These are phyloP conservation scores for Eimeria nieschulzi DNA, from an alignment of 169 alveolate genomes.

Conservation along the genomic window DNA sequence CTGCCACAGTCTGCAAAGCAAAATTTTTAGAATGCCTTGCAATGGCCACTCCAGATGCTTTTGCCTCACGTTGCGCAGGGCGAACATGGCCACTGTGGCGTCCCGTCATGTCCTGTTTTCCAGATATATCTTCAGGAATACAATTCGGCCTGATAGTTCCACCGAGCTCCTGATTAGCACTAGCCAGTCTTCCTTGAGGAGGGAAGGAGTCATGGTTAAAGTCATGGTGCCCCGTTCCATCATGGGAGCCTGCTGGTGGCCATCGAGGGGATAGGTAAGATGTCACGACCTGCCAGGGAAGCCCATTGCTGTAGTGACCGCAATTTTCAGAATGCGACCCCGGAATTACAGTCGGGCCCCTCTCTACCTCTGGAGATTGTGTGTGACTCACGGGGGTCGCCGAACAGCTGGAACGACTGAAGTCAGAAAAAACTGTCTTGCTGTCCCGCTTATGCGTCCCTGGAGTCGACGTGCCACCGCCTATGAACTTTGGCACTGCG, in stretches of 20 bases:
- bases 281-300: constrained; percentile 6
- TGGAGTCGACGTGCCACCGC: background rate
- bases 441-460: background rate
- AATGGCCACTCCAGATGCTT: background rate
- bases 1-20: background rate
- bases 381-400: constrained; percentile 17
- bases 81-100: background rate
- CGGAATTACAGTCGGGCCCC: background rate
- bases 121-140: background rate
- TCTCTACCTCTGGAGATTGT: constrained; percentile 2
- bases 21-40: background rate
- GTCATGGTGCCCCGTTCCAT: background rate
- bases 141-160: background rate
- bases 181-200: background rate
- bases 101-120: background rate
- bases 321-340: constrained; percentile 3
- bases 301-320: background rate
- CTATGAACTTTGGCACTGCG: background rate
- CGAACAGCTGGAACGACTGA: constrained; percentile 36
- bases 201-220: background rate
- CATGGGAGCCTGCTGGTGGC: constrained; percentile 1
- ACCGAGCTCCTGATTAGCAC: background rate
- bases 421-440: constrained; percentile 9
- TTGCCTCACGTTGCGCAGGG: background rate
- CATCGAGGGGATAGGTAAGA: constrained; percentile 3